phyloP scores from a whole-genome alignment of 2,329 filamentous ascomycete species.

The Coccinonectria pachysandricola region DNA sequence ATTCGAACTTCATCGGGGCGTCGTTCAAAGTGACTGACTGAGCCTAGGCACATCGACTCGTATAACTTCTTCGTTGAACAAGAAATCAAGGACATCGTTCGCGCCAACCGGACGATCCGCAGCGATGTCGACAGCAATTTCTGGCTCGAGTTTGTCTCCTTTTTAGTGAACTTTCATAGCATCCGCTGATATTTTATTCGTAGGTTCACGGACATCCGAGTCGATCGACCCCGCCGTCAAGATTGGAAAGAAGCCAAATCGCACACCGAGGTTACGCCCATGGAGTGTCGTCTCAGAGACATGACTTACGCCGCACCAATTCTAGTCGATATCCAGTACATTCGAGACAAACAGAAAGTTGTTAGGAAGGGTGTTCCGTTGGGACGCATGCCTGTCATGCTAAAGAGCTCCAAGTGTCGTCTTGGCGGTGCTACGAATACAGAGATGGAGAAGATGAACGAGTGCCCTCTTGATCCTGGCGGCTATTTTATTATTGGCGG shows the following conservation, averaged over 20 bases:
- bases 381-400: conserved; percentile 90
- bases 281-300: conserved; percentile 92
- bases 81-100: conserved; percentile 92
- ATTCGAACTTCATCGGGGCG: too few species aligned
- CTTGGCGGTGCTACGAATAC: conserved; percentile 73
- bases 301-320: conserved; percentile 98
- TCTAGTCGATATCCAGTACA: conserved; percentile 83
- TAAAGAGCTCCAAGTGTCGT: conserved; percentile 89
- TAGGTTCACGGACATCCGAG: conserved; percentile 75
- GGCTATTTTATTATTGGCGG: conserved; percentile 97
- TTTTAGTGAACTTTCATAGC: neutral
- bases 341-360: conserved; percentile 67
- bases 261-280: conserved; percentile 72
- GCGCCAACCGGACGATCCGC: conserved; percentile 76
- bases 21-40: neutral
- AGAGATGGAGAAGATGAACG: conserved; percentile 85
- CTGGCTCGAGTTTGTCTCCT: conserved; percentile 58
- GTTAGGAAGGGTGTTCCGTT: conserved; percentile 69
- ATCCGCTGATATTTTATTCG: conserved; percentile 13
- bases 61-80: conserved; percentile 98
- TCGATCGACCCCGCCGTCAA: conserved; percentile 69
- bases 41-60: conserved; percentile 71
- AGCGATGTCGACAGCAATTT: conserved; percentile 92
- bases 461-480: conserved; percentile 91
- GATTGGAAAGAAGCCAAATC: conserved; percentile 64